phyloP scores from a whole-genome alignment of 345 rosid genomes.

The Sonneratia caseolaris region DNA sequence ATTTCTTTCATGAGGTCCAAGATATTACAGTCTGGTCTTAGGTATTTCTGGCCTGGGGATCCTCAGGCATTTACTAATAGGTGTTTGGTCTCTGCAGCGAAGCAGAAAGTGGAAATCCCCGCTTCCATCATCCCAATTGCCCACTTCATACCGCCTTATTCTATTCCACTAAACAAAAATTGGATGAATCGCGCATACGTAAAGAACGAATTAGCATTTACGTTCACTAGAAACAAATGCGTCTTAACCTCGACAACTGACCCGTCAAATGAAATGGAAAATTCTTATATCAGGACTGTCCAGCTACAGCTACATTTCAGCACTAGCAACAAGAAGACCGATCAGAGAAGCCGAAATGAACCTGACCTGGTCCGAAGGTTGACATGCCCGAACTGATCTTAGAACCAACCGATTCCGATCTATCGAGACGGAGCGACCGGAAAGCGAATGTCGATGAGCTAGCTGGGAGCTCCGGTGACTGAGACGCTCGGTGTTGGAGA shows the following conservation, averaged over 20 bases:
- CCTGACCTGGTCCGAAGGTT: slow-evolving; percentile 35
- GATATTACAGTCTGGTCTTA: not conserved
- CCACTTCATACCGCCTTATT: not conserved
- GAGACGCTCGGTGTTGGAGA: slow-evolving; percentile 8
- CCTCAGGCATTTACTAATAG: not conserved
- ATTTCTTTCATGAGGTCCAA: not conserved
- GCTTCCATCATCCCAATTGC: not conserved
- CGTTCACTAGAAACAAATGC: not conserved
- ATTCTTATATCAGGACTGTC: not conserved
- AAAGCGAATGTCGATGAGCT: slow-evolving; percentile 7
- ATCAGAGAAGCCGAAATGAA: not conserved
- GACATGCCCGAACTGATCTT: slow-evolving; percentile 33
- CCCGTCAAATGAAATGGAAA: not conserved
- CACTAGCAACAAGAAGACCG: not conserved
- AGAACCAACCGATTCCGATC: slow-evolving; percentile 15
- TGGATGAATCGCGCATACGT: not conserved
- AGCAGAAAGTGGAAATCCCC: not conserved
- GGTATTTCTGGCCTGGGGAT: not conserved
- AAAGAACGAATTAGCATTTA: not conserved
- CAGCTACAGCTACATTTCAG: not conserved
- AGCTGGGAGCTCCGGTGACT: slow-evolving; percentile 7
- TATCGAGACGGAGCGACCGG: slow-evolving; percentile 17
- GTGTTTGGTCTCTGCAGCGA: not conserved
- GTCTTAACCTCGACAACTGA: not conserved
- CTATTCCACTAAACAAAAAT: not conserved